Percentiles rank a stretch among this genome's conserved stretches.
Evolutionary conservation across 2,329 filamentous ascomycete genomes (phyloP).

Genomic region (Xylariaceae sp.): DNA sequence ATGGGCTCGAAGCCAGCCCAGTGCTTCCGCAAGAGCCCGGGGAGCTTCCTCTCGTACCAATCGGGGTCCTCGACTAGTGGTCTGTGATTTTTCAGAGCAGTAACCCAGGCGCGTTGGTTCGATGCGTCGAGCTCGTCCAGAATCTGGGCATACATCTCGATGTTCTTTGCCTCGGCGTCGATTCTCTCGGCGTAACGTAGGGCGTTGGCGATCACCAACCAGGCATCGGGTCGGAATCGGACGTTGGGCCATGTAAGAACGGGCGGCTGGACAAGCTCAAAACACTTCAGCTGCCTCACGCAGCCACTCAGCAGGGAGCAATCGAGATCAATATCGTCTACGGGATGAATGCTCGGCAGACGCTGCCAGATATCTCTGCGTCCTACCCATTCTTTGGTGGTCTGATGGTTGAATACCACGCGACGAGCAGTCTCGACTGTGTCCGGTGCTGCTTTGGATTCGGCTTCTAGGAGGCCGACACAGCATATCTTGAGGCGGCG

Average conservation of each 20-base stretch:
- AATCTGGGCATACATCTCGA: slow-evolving; percentile 26
- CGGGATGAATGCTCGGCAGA: slow-evolving; percentile 22
- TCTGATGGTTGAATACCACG: slow-evolving; percentile 34
- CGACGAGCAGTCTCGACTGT: slow-evolving; percentile 26
- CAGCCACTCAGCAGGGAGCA: slow-evolving; percentile 31
- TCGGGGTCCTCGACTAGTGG: slow-evolving; percentile 33
- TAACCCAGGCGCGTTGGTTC: slow-evolving; percentile 30
- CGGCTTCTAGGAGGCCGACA: slow-evolving; percentile 30
- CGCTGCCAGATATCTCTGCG: slow-evolving; percentile 32
- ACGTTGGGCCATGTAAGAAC: slow-evolving; percentile 32
- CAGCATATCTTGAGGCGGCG: slow-evolving; percentile 26
- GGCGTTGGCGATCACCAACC: slow-evolving; percentile 32
- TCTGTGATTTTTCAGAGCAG: slow-evolving; percentile 28
- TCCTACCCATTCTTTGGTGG: slow-evolving; percentile 33
- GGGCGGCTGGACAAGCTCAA: slow-evolving; percentile 26
- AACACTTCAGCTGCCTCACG: slow-evolving; percentile 30
- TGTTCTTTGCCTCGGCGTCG: slow-evolving; percentile 24
- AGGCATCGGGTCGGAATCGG: slow-evolving; percentile 32
- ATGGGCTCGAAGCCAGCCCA: slow-evolving; percentile 35
- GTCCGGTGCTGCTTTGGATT: slow-evolving; percentile 23
- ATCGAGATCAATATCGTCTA: slow-evolving; percentile 27
- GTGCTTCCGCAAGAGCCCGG: slow-evolving; percentile 27
- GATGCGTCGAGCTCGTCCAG: slow-evolving; percentile 32
- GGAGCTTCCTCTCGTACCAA: slow-evolving; percentile 31
- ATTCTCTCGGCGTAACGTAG: slow-evolving; percentile 31